Base-by-base conservation (phyloP, 371 early-diverging fungal genomes). In the Lichtheimia hyalospora region DNA sequence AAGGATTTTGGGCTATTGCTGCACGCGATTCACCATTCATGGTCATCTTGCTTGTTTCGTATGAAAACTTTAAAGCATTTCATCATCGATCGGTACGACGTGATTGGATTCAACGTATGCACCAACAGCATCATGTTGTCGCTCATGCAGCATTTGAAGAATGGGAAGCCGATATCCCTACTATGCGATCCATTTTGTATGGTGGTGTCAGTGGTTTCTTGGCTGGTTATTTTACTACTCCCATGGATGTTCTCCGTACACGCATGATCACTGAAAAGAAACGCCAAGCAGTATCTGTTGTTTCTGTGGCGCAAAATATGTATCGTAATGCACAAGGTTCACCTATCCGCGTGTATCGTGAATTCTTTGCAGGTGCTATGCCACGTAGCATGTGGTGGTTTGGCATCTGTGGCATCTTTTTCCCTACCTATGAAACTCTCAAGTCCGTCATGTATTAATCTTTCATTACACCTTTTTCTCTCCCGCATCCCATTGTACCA, bases 21-120 rank as follows among this genome's bases (percentile, higher is more conserved):
- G 85, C 85, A 5, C 77, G 90, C 43, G 92, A 91, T 66, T 88
- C 85, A 52, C 92, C 92, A 0, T 92, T 92, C 80, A 92, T 92
- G 92, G 77, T 89, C 25, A 89, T 92, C 56, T 75, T 92, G 57
- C 81, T 92, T 44, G 86, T 87, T 10, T 88, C 90, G 4, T 92
- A 92, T 63, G 93, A 92, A 64, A 85, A 84, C 60, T 86, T 92
- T 67, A 92, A 92, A 59, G 84, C 84, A 13, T 76, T 79, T 53
- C 90, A 92, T 57, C 87, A 85, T 49, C 76, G 81, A 44, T 77
- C 75, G 5, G 75, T 77, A 20, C 60, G 67, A 15, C 63, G 68
- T 20, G 69, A 75, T 18, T 57, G 73, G 71, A 58, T 71, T 43
- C 67, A 71, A 34, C 55, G 70, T 23, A 64, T 70, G 44, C 63